Evolutionary conservation across 306 rosid species (phyloP).

Genomic region (Cajanus cajan): DNA sequence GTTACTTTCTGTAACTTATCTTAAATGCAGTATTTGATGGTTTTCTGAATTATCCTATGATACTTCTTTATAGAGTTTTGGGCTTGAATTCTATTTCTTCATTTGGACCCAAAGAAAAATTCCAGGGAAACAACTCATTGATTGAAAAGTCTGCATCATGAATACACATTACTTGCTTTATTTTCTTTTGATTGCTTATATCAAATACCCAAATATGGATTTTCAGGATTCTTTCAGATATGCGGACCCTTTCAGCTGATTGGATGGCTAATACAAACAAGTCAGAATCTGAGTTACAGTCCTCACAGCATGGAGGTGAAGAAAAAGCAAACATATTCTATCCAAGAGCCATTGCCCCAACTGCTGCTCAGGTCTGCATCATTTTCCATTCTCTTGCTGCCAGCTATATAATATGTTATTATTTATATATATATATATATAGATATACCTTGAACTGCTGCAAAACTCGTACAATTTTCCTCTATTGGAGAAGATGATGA

Average conservation of each 20-base stretch:
- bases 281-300: slow-evolving; percentile 78
- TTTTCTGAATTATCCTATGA: background rate
- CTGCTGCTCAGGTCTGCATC: slow-evolving; percentile 83
- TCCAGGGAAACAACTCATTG: slow-evolving; percentile 6
- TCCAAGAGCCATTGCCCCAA: slow-evolving; percentile 97
- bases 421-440: no score
- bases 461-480: no score
- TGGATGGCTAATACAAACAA: slow-evolving; percentile 97
- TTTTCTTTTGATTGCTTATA: slow-evolving; percentile 23
- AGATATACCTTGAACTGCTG: no score
- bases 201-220: slow-evolving; percentile 32
- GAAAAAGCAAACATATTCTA: slow-evolving; percentile 77
- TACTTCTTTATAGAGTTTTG: slow-evolving; percentile 6
- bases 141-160: slow-evolving; percentile 14
- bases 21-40: background rate
- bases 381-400: slow-evolving; percentile 14
- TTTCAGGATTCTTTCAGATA: slow-evolving; percentile 97
- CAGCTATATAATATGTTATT: slow-evolving; percentile 6
- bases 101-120: background rate
- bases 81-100: slow-evolving; percentile 3
- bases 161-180: background rate
- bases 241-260: slow-evolving; percentile 98
- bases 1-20: slow-evolving; percentile 19
- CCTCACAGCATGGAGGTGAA: slow-evolving; percentile 89
- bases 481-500: no score